phyloP scores from a whole-genome alignment of 2,329 filamentous ascomycete genomes.

The Cladosporium sp. region DNA sequence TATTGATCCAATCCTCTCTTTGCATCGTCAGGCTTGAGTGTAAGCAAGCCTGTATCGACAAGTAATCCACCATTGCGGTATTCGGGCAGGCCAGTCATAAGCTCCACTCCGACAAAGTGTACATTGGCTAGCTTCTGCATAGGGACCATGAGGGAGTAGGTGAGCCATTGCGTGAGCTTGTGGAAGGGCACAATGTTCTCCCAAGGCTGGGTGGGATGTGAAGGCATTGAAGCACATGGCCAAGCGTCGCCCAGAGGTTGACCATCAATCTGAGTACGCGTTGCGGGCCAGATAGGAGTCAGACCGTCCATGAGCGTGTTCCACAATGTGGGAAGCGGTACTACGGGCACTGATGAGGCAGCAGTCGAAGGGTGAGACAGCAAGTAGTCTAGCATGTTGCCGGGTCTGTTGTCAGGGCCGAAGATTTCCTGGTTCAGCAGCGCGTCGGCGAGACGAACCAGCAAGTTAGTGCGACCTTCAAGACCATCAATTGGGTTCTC shows the following conservation, averaged over 20 bases:
- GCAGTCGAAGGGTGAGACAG: constrained; percentile 86
- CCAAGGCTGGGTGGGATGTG: constrained; percentile 64
- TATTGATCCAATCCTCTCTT: constrained; percentile 69
- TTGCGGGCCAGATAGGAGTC: constrained; percentile 80
- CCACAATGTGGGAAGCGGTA: constrained; percentile 86
- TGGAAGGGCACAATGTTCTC: constrained; percentile 86
- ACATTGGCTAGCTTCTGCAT: constrained; percentile 78
- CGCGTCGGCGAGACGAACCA: constrained; percentile 71
- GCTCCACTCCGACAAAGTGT: constrained; percentile 75
- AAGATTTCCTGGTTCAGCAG: constrained; percentile 80
- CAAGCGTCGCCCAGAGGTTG: constrained; percentile 88
- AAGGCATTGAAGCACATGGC: constrained; percentile 83
- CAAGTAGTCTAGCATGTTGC: constrained; percentile 95
- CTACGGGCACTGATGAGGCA: constrained; percentile 80
- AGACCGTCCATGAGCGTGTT: constrained; percentile 83
- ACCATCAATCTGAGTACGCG: constrained; percentile 81
- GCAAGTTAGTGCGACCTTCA: constrained; percentile 74
- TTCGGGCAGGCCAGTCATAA: constrained; percentile 83
- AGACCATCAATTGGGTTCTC: constrained; percentile 79
- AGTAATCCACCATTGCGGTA: constrained; percentile 90
- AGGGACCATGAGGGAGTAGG: constrained; percentile 88
- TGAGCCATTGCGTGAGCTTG: constrained; percentile 92
- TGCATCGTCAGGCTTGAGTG: constrained; percentile 65
- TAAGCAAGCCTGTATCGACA: constrained; percentile 77
- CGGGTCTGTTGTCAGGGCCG: constrained; percentile 76